Evolutionary conservation across 495 filamentous ascomycete genomes (phyloP).

Genomic region (Talaromyces adpressus): DNA sequence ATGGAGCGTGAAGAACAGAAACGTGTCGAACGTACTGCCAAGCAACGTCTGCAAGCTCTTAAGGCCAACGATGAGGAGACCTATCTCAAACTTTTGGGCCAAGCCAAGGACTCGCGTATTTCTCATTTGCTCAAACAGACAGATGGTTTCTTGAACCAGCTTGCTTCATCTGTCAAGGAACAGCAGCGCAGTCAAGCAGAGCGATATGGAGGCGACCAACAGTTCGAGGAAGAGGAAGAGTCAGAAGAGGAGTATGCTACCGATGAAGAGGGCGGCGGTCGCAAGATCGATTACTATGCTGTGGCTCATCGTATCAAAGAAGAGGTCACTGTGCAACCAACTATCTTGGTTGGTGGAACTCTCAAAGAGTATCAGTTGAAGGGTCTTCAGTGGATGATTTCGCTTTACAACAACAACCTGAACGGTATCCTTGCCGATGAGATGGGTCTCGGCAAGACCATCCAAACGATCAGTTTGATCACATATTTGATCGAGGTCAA

Average conservation of each 20-base stretch:
- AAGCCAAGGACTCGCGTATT: constrained; percentile 98
- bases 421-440: constrained; percentile 98
- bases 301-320: constrained; percentile 95
- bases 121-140: constrained; percentile 94
- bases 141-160: constrained; percentile 92
- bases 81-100: constrained; percentile 90
- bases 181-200: constrained; percentile 80
- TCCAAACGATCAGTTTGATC: constrained; percentile 96
- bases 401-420: constrained; percentile 98
- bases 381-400: constrained; percentile 99
- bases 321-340: constrained; percentile 73
- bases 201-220: constrained; percentile 62
- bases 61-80: constrained; percentile 99
- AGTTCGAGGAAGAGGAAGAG: constrained; percentile 55
- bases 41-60: constrained; percentile 97
- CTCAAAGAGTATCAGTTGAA: constrained; percentile 98
- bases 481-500: constrained; percentile 97
- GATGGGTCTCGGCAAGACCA: constrained; percentile 99
- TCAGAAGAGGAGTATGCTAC: constrained; percentile 61
- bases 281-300: constrained; percentile 95
- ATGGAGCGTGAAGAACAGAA: constrained; percentile 99
- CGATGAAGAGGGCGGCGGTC: constrained; percentile 55
- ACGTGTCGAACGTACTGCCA: constrained; percentile 90
- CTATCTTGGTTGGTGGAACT: constrained; percentile 79
- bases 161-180: constrained; percentile 83